Evolutionary conservation across 2,329 filamentous ascomycete species (phyloP).

Genomic region (Daldinia sp.): DNA sequence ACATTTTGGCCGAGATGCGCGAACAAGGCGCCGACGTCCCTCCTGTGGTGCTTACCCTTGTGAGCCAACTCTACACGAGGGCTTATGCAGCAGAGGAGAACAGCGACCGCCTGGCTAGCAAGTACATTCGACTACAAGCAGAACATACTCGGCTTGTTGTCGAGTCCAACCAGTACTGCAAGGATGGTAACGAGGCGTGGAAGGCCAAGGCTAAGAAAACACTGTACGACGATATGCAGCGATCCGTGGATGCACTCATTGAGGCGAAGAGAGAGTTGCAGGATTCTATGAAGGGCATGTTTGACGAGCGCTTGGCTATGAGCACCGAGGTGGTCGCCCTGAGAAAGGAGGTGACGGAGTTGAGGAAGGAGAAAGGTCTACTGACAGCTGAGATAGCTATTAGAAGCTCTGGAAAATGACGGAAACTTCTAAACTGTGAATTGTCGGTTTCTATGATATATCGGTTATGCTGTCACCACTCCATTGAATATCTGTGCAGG

Average conservation of each 20-base stretch:
- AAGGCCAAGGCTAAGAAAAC: background rate
- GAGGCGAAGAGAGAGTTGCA: background rate
- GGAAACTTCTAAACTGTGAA: background rate
- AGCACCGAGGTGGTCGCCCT: slow-evolving; percentile 8
- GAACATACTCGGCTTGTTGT: background rate
- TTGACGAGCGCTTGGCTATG: slow-evolving; percentile 19
- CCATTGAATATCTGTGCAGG: background rate
- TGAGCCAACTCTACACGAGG: background rate
- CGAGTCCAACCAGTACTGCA: background rate
- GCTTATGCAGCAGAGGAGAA: background rate
- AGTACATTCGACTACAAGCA: background rate
- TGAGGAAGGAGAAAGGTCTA: slow-evolving; percentile 9
- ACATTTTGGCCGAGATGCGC: background rate
- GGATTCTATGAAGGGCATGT: slow-evolving; percentile 7
- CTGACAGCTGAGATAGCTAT: background rate
- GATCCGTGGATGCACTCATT: background rate
- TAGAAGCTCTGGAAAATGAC: background rate
- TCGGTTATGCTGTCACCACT: background rate
- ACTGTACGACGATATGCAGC: slow-evolving; percentile 8
- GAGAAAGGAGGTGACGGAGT: background rate
- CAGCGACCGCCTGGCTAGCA: background rate
- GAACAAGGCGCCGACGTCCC: background rate
- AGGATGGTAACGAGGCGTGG: background rate
- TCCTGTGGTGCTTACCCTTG: background rate
- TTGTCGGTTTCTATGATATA: background rate